A percentile compares a stretch with the other conserved stretches of the same genome.
These are phyloP conservation scores for Ceratobasidium papillatum DNA, from an alignment of 1,284 basidiomycete species.

Conservation along the genomic window DNA sequence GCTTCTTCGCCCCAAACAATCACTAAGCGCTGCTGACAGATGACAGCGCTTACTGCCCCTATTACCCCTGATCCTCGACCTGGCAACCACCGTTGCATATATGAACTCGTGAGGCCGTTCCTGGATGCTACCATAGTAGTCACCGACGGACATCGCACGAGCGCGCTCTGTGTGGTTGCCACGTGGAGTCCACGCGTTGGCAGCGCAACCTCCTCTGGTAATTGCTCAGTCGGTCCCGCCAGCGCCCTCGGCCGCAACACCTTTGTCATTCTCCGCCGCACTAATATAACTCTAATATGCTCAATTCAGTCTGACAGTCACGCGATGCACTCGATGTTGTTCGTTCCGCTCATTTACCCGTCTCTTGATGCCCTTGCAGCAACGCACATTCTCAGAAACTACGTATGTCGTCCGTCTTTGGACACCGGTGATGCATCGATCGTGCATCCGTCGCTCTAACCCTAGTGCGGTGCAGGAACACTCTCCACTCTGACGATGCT, in stretches of 20 bases:
- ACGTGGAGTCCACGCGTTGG: conserved; percentile 31
- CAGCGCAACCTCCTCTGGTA: conserved; percentile 14
- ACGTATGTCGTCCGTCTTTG: conserved; percentile 29
- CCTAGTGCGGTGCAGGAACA: conserved; percentile 12
- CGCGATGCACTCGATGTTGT: conserved; percentile 10
- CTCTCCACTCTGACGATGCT: conserved; percentile 30
- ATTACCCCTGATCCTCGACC: not conserved
- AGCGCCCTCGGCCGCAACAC: conserved; percentile 15
- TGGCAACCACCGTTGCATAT: conserved; percentile 18
- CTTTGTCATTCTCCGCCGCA: conserved; percentile 13
- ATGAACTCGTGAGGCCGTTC: not conserved
- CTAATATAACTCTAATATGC: conserved; percentile 1
- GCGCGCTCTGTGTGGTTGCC: conserved; percentile 37
- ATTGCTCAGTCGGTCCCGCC: conserved; percentile 3
- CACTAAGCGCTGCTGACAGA: conserved; percentile 19
- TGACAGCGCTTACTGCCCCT: conserved; percentile 19
- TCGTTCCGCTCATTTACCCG: conserved; percentile 36
- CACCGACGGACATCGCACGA: conserved; percentile 2
- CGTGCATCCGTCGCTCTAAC: conserved; percentile 11
- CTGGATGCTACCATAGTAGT: not conserved
- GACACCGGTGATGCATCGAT: conserved; percentile 25
- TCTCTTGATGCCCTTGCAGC: not conserved
- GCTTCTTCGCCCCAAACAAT: not conserved
- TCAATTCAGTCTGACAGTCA: conserved; percentile 20
- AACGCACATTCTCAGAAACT: conserved; percentile 25